Evolutionary conservation across 192 early-diverging fungal genomes (phyloP).

Genomic region (Pilobolus umbonatus): DNA sequence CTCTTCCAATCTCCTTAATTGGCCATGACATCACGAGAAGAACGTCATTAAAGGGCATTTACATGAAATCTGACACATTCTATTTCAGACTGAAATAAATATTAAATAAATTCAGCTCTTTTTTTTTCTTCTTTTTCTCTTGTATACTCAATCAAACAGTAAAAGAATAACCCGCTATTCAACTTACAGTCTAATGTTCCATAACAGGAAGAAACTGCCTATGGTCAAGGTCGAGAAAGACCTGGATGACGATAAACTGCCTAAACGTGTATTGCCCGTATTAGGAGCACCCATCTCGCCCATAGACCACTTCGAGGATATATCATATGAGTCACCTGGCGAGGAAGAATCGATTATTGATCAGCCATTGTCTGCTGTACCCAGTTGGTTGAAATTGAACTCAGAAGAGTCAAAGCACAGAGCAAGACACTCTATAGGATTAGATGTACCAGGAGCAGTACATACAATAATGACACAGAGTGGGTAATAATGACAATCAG

Average conservation of each 20-base stretch:
- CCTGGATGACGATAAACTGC: not conserved
- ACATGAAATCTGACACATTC: too few relatives aligned
- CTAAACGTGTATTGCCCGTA: not conserved
- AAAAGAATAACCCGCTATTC: too few relatives aligned
- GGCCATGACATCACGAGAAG: too few relatives aligned
- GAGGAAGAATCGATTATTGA: too few relatives aligned
- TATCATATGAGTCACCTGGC: too few relatives aligned
- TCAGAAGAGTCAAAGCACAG: not conserved
- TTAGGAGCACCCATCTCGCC: not conserved
- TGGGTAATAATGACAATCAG: not conserved
- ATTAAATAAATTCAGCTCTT: too few relatives aligned
- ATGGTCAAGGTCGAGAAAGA: slow-evolving; percentile 9
- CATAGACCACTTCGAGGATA: not conserved
- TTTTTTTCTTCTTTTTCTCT: too few relatives aligned
- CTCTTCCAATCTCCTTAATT: too few relatives aligned
- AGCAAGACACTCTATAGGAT: slow-evolving; percentile 23
- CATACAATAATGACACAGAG: slow-evolving; percentile 38
- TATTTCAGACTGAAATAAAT: too few relatives aligned
- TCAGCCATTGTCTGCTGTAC: not conserved
- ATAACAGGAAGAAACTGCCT: not conserved
- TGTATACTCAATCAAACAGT: too few relatives aligned
- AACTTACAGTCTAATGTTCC: too few relatives aligned
- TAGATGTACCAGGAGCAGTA: slow-evolving; percentile 48
- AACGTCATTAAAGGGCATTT: too few relatives aligned
- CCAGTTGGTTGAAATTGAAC: not conserved